Base-by-base conservation (phyloP, 768 basidiomycete genomes). In the Crassisporium funariophilum region DNA sequence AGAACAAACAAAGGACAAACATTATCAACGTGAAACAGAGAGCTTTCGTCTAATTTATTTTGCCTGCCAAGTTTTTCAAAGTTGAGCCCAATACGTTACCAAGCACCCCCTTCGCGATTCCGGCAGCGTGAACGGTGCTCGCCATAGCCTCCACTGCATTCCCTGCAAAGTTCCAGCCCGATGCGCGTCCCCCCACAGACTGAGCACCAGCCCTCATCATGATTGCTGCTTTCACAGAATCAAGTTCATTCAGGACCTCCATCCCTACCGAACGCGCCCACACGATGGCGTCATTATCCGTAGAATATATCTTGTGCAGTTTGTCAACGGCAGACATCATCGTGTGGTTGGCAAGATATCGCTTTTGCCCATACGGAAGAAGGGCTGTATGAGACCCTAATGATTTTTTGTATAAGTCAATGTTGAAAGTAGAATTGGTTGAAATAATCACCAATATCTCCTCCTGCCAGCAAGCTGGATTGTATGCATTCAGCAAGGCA, bases 171-270 rank as follows among this genome's bases (percentile, higher is more conserved):
- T 61, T 59, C 69, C 74, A 78, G 7, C 52, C 63, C 2, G 52
- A 46, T 35, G 35, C 54, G 16, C 42, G 52, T 34, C 22, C 47
- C 12, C 44, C 29, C 13, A 48, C 20, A 4, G 39, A 48, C 16
- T 60, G 58, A n/a, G 73, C 72, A 44, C 77, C 95, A 8, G 89
- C 95, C 11, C 77, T 72, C 61, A 84, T 77, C 89, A 98, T 92
- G 12, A 99, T 63, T 1, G 86, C 82, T 12, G 81, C 79, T 69
- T 98, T 98, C 50, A 98, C 54, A 0, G 81, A 72, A 47, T 88
- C 86, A 12, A 97, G 67, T 66, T 98, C 94, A 58, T 98, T 97
- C 35, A 98, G 56, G 9, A 97, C 83, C 58, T 98, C 95, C 15
- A 98, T 62, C 1, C 97, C 97, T 12, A 86, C 78, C 0, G 88